Evolutionary conservation across 768 basidiomycete species (phyloP).

Genomic region (Mycena haematopus): DNA sequence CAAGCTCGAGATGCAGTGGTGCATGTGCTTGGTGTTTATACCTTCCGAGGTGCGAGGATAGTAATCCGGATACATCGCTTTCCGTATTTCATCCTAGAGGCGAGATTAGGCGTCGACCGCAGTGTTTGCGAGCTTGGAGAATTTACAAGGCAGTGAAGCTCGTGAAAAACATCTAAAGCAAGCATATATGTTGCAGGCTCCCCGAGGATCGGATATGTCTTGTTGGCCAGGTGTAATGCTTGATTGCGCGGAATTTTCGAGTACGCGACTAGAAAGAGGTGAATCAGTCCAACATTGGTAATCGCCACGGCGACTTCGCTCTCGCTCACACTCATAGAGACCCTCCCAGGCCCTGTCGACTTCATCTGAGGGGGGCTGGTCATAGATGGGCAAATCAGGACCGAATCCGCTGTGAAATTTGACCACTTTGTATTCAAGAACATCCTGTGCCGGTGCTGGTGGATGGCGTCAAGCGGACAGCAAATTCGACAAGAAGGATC

Average conservation of each 20-base stretch:
- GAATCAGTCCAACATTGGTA: background rate
- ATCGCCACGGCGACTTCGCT: background rate
- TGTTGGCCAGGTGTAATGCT: conserved; percentile 33
- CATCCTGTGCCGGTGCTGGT: conserved; percentile 33
- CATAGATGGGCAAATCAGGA: conserved; percentile 28
- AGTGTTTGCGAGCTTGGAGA: background rate
- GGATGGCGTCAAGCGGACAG: background rate
- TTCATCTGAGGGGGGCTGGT: conserved; percentile 32
- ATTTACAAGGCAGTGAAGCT: conserved; percentile 36
- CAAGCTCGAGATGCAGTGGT: conserved; percentile 33
- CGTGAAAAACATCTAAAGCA: conserved; percentile 34
- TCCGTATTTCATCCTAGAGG: conserved; percentile 32
- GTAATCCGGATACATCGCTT: conserved; percentile 33
- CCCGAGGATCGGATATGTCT: conserved; percentile 34
- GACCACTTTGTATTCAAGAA: conserved; percentile 29
- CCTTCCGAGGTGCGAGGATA: conserved; percentile 30
- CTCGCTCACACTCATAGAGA: conserved; percentile 32
- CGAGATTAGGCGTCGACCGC: background rate
- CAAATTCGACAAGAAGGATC: background rate
- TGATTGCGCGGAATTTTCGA: conserved; percentile 33
- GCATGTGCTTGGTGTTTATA: conserved; percentile 32
- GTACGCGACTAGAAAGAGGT: conserved; percentile 27
- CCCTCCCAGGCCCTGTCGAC: conserved; percentile 35
- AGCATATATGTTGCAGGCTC: conserved; percentile 34
- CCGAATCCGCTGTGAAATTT: conserved; percentile 35